phyloP scores from a whole-genome alignment of 805 yeast genomes.

The Candida montana region DNA sequence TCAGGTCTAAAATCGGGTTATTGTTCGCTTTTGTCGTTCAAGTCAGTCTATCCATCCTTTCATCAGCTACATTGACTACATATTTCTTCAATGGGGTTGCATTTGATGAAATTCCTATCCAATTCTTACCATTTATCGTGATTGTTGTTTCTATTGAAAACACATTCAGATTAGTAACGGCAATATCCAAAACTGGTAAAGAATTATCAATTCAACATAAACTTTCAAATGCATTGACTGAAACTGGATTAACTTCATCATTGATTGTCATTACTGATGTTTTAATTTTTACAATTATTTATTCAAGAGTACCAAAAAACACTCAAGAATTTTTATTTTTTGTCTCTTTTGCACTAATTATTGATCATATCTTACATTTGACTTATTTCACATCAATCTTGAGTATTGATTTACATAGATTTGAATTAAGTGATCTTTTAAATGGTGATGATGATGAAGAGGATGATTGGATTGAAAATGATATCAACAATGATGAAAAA shows the following conservation, averaged over 20 bases:
- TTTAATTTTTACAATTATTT: constrained; percentile 22
- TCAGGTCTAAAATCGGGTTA: constrained; percentile 43
- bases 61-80: constrained; percentile 40
- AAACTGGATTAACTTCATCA: constrained; percentile 34
- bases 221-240: constrained; percentile 32
- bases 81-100: constrained; percentile 30
- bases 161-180: constrained; percentile 39
- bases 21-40: constrained; percentile 40
- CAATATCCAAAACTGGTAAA: constrained; percentile 36
- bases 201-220: constrained; percentile 37
- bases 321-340: constrained; percentile 41
- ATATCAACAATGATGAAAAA: neutral
- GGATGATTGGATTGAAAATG: neutral
- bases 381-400: constrained; percentile 63
- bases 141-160: constrained; percentile 42
- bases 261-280: constrained; percentile 29
- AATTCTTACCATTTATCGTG: constrained; percentile 36
- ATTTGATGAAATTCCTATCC: constrained; percentile 34
- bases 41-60: constrained; percentile 31
- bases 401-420: constrained; percentile 59
- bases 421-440: constrained; percentile 54
- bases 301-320: constrained; percentile 28
- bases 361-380: constrained; percentile 57
- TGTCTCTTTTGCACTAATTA: constrained; percentile 40
- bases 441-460: constrained; percentile 6